Percentiles rank a stretch among this genome's conserved stretches.
phyloP scores from a whole-genome alignment of 2,329 filamentous ascomycete genomes.

The Ophiostoma piceae region DNA sequence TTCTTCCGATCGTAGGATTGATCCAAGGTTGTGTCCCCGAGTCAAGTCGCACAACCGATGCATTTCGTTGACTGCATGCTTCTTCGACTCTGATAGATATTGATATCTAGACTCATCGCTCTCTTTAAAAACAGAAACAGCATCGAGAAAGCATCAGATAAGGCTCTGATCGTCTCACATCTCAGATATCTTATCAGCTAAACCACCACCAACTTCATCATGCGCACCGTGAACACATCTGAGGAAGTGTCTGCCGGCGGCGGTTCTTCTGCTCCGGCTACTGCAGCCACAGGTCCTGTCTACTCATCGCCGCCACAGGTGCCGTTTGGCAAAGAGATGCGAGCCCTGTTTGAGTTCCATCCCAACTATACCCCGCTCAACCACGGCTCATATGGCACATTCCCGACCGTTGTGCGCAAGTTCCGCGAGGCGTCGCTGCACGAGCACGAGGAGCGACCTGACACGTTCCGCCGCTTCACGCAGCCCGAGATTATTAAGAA shows the following conservation, averaged over 20 bases:
- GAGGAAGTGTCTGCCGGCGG: neutral
- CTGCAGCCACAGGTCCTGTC: neutral
- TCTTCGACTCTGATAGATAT: neutral
- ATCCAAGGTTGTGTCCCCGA: neutral
- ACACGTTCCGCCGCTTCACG: slow-evolving; percentile 59
- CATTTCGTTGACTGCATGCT: neutral
- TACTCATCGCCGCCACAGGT: neutral
- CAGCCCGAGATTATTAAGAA: slow-evolving; percentile 51
- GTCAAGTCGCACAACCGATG: neutral
- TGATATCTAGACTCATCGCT: neutral
- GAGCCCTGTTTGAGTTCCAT: slow-evolving; percentile 34
- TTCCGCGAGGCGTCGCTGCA: slow-evolving; percentile 51
- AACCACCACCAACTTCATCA: neutral
- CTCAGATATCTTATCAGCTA: neutral
- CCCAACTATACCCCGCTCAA: slow-evolving; percentile 33
- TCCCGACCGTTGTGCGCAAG: slow-evolving; percentile 52
- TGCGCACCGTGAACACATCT: neutral
- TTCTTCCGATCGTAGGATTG: neutral
- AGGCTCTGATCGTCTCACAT: neutral
- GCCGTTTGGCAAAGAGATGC: slow-evolving; percentile 31
- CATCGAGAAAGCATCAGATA: neutral
- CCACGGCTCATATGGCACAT: slow-evolving; percentile 62
- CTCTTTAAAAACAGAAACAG: neutral
- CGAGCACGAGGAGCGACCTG: slow-evolving; percentile 55
- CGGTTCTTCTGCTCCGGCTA: neutral